phyloP scores from a whole-genome alignment of 768 basidiomycete species.

The Boletus sp. region DNA sequence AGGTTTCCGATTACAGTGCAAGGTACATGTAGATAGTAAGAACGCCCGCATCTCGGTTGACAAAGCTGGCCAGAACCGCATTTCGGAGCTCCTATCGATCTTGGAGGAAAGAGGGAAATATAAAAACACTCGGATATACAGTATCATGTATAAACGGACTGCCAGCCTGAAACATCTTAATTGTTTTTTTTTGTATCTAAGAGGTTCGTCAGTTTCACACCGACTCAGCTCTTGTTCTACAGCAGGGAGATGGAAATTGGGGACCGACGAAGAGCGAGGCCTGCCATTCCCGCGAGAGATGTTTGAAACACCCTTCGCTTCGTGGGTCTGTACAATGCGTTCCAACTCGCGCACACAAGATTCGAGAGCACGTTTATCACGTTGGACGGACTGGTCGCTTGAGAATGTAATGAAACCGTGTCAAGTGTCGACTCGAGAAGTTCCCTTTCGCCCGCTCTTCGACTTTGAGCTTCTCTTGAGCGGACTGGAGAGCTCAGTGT shows the following conservation, averaged over 20 bases:
- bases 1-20: no score
- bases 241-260: conserved; percentile 45
- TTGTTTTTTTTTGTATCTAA: no score
- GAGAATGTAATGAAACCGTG: conserved; percentile 51
- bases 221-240: conserved; percentile 61
- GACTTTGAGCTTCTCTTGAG: conserved; percentile 50
- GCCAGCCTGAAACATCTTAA: neutral
- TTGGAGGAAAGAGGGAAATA: conserved; percentile 55
- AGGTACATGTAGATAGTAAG: no score
- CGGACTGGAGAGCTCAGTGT: conserved; percentile 45
- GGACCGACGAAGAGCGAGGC: conserved; percentile 59
- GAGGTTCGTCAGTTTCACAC: no score
- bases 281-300: conserved; percentile 38
- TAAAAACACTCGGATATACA: no score
- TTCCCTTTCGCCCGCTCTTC: conserved; percentile 50
- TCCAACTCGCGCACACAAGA: conserved; percentile 60
- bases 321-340: conserved; percentile 36
- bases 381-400: conserved; percentile 50
- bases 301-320: conserved; percentile 33
- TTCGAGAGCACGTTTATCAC: conserved; percentile 58
- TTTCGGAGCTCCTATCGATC: conserved; percentile 41
- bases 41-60: conserved; percentile 61
- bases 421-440: conserved; percentile 59
- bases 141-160: no score
- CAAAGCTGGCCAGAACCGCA: conserved; percentile 40